phyloP scores from a whole-genome alignment of 2,329 filamentous ascomycete genomes.

The Zarea fungicola region DNA sequence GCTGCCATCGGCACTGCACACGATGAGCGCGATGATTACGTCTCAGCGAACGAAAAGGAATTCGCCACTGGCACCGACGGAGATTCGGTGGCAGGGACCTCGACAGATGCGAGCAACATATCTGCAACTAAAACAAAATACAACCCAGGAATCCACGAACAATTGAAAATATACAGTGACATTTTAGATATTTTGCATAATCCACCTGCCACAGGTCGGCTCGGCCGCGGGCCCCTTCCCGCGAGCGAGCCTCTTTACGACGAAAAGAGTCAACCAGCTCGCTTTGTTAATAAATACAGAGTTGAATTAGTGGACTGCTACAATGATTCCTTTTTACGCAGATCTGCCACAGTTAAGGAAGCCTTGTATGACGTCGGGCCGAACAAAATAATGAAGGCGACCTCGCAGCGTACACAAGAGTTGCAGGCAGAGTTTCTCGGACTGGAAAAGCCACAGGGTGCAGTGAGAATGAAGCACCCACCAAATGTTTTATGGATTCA shows the following conservation, averaged over 20 bases:
- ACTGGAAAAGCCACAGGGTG: no score
- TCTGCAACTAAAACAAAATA: background rate
- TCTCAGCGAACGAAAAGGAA: background rate
- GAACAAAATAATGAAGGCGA: background rate
- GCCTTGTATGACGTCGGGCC: background rate
- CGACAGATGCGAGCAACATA: background rate
- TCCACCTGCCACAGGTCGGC: background rate
- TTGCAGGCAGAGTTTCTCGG: background rate
- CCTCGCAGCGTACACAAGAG: background rate
- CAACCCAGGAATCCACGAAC: background rate
- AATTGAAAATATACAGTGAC: background rate
- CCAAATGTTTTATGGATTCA: background rate
- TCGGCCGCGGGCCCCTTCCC: background rate
- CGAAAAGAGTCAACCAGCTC: background rate
- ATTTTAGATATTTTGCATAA: background rate
- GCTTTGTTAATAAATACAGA: background rate
- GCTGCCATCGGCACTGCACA: background rate
- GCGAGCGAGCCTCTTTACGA: background rate
- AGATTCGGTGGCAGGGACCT: no score
- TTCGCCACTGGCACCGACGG: background rate
- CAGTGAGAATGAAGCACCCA: no score
- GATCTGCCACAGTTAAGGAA: background rate
- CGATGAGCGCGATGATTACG: background rate
- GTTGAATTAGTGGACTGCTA: background rate
- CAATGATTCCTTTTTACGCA: background rate